Evolutionary conservation across 148 eudicot genomes (phyloP), one percentile per base, ranked within the genome.

Genomic region (Pharnaceum exiguum): DNA sequence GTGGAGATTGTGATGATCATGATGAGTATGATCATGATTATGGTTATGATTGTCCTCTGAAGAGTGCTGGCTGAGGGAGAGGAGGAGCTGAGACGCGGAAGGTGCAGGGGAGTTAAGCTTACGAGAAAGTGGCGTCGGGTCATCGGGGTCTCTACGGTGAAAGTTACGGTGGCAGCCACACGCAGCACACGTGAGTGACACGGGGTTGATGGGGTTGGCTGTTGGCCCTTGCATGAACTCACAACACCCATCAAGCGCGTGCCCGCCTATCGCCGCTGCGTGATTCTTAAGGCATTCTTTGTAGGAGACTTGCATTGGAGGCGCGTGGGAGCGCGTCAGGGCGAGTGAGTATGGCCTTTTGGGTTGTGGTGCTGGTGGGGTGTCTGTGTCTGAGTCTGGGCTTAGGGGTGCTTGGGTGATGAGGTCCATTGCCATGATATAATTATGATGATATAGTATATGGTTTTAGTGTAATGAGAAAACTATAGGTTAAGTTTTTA

Each of bases 101-200:
- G 75, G 75, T n/a, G n/a, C n/a, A 1, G 65, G 75, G 5, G 70
- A 64, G 60, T 71, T 69, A 5, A 55, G 40, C 16, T 23, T 28
- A 58, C 65, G 70, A 55, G 63, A 61, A 42, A 59, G 54, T 0
- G 65, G 64, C 0, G 55, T 24, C 33, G 69, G 68, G 30, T 72
- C 81, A 26, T 68, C 75, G 0, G 83, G 75, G 33, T 79, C 88
- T 0, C 85, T 85, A 61, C 91, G 96, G 79, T 88, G 96, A 76
- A 88, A 88, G 61, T 82, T 87, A 10, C 95, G 90, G 79, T 87
- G 96, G 66, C 96, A 87, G 5, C 88, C 90, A 47, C 96, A 87
- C 5, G 85, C 96, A 31, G 86, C 91, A 61, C 96, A 88, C 24
- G 48, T 75, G 26, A 88, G 81, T 16, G 82, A 73, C 23, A 71